Percentiles rank a stretch among this genome's conserved stretches.
phyloP scores from a whole-genome alignment of 176 grass and related monocot genomes.

The Oryza nivara region DNA sequence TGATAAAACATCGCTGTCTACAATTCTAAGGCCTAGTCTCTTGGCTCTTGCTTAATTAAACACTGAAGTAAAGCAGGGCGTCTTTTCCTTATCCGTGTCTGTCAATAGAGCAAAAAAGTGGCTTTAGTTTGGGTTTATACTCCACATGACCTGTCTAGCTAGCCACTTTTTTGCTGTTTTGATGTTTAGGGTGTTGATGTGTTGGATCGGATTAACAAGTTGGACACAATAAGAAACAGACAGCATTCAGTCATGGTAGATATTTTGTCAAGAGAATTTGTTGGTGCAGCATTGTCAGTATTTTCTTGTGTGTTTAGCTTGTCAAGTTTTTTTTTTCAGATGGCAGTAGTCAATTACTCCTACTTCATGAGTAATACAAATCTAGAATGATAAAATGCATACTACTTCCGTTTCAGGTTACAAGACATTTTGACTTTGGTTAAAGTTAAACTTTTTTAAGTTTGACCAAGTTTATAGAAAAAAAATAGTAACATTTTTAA shows the following conservation, averaged over 20 bases:
- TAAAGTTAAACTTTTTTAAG: too few species aligned
- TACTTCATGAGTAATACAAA: background rate
- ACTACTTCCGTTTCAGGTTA: too few species aligned
- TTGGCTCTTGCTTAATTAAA: conserved; percentile 20
- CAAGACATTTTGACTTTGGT: too few species aligned
- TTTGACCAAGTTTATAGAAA: too few species aligned
- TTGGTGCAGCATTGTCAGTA: too few species aligned
- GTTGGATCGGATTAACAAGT: background rate
- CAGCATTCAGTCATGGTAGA: background rate
- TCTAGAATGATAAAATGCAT: background rate
- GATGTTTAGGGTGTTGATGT: background rate
- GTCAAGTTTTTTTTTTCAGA: background rate
- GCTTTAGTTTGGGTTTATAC: background rate
- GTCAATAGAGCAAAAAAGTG: background rate
- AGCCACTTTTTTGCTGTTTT: background rate
- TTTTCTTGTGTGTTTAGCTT: background rate
- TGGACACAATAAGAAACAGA: background rate
- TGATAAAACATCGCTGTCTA: conserved; percentile 51
- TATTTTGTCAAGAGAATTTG: background rate
- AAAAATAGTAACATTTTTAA: too few species aligned
- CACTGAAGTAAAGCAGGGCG: conserved; percentile 4
- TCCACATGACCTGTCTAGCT: conserved; percentile 33
- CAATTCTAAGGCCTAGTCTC: background rate
- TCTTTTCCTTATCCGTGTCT: background rate
- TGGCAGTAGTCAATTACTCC: background rate